Evolutionary conservation across 768 basidiomycete species (phyloP).

Genomic region (Tulasnella sp.): DNA sequence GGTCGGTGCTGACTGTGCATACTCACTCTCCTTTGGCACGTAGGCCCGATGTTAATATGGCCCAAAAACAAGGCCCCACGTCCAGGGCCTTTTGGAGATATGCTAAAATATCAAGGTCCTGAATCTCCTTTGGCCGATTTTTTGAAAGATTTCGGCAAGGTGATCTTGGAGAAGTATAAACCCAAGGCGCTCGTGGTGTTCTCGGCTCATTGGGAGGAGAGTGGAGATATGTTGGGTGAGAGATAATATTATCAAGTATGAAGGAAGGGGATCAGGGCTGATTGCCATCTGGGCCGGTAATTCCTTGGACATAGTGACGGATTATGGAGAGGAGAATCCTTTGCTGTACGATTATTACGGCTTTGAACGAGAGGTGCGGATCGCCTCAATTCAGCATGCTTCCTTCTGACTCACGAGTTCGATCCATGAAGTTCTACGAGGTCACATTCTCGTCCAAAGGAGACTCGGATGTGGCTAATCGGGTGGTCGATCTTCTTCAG

Average conservation of each 20-base stretch:
- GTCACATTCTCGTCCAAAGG: constrained; percentile 71
- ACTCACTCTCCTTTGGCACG: constrained; percentile 42
- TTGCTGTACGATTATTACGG: constrained; percentile 75
- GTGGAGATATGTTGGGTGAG: constrained; percentile 59
- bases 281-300: background rate
- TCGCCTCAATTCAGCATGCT: background rate
- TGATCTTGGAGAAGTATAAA: constrained; percentile 67
- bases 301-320: constrained; percentile 56
- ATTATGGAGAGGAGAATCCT: constrained; percentile 77
- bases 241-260: constrained; percentile 7
- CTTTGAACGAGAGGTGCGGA: constrained; percentile 49
- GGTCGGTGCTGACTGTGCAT: background rate
- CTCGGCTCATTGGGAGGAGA: constrained; percentile 82
- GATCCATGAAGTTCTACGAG: constrained; percentile 51
- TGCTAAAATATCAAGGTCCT: constrained; percentile 49
- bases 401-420: background rate
- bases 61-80: constrained; percentile 31
- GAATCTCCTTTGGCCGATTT: constrained; percentile 61
- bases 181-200: constrained; percentile 81
- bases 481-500: constrained; percentile 63
- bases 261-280: background rate
- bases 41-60: constrained; percentile 47
- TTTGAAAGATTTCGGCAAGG: constrained; percentile 66
- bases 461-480: constrained; percentile 58
- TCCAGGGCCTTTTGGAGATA: constrained; percentile 20